Base-by-base conservation (phyloP, 2,329 filamentous ascomycete genomes). In the Karstenula rhodostoma region DNA sequence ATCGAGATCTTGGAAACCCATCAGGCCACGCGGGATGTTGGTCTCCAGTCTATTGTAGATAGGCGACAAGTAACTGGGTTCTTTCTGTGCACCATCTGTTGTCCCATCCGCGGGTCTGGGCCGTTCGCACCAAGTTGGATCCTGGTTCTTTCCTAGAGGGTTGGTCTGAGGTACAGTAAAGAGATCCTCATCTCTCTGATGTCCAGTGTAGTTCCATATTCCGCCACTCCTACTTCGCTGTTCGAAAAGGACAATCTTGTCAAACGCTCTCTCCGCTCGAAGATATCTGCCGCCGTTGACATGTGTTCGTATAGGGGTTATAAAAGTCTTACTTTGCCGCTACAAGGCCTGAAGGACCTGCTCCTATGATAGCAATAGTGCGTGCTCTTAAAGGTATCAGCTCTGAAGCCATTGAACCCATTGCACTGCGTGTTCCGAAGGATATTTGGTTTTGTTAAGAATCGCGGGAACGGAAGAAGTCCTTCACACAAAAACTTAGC, bases 11-110 rank as follows among this genome's bases (percentile, higher is more conserved):
- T 89, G 89, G 75, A 89, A 97, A 4, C 84, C 81, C 94, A 98
- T 98, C 55, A 97, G 75, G 0, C 84, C 82, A 60, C 90, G 87
- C 0, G 93, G 91, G 50, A 97, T 93, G 75, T 98, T 98, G 23
- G 94, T 93, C 71, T 97, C 90, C 17, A 97, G 81, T 25, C 85
- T 80, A 50, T 93, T 87, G 76, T 97, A 97, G 78, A 97, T 87
- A 3, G 94, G 91, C 19, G 91, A 92, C n/a, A 92, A 83, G 71
- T 94, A 96, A 2, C 88, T 77, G 6, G 90, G 85, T 0, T 85
- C 61, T 32, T 75, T 73, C 6, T 56, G 40, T 0, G 57, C 52
- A 32, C 61, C 60, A 17, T 64, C 60, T 19, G 12, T 43, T 10
- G 25, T 46, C 17, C 56, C 46, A 8, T 25, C 15, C n/a, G 42